A percentile compares a stretch with the other conserved stretches of the same genome.
Evolutionary conservation across 2,329 filamentous ascomycete species (phyloP).

Genomic region (Fusarium falciforme): DNA sequence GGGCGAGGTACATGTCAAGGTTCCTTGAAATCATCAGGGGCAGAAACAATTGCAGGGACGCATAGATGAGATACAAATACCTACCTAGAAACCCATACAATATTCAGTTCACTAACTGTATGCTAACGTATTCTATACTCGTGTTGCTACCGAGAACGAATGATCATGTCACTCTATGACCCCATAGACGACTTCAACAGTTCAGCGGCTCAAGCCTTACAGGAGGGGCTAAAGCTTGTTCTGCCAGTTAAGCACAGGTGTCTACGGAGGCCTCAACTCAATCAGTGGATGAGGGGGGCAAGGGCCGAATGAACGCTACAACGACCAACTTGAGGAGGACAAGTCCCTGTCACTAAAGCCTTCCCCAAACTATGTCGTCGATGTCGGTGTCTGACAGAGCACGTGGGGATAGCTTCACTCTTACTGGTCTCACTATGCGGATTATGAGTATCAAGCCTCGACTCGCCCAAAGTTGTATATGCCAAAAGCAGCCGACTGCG

Average conservation of each 20-base stretch:
- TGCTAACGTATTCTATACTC: not conserved
- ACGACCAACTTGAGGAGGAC: not conserved
- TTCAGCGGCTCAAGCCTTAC: not conserved
- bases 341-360: not conserved
- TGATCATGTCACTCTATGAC: not conserved
- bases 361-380: not conserved
- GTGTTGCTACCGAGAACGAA: not conserved
- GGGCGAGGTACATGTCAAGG: not conserved
- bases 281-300: not conserved
- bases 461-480: not conserved
- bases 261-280: not conserved
- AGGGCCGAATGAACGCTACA: not conserved
- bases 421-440: not conserved
- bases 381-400: not conserved
- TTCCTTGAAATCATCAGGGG: not conserved
- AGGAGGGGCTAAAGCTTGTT: not conserved
- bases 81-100: not conserved
- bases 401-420: not conserved
- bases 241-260: not conserved
- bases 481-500: not conserved
- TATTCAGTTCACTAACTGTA: not conserved
- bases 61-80: not conserved
- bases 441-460: not conserved
- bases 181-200: not conserved
- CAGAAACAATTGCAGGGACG: not conserved